These are phyloP conservation scores for Brasilioporus rufonigricans DNA, from an alignment of 768 basidiomycete genomes.

Conservation along the genomic window DNA sequence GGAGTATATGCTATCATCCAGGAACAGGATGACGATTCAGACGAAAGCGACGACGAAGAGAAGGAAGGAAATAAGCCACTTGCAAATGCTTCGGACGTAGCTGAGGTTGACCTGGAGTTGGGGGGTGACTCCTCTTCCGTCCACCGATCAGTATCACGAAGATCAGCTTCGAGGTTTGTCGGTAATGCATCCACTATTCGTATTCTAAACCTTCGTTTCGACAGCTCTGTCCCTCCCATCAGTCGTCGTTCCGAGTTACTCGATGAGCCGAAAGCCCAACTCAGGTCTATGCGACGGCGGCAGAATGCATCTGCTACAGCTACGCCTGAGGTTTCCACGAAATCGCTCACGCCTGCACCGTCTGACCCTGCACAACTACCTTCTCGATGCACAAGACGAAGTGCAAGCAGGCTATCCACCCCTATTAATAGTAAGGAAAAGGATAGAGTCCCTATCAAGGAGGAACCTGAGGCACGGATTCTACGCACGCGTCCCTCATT, in stretches of 20 bases:
- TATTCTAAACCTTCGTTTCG: slow-evolving; percentile 11
- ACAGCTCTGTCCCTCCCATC: slow-evolving; percentile 27
- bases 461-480: slow-evolving; percentile 47
- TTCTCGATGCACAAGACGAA: slow-evolving; percentile 30
- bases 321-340: slow-evolving; percentile 47
- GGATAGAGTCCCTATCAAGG: slow-evolving; percentile 44
- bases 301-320: slow-evolving; percentile 44
- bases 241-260: slow-evolving; percentile 28
- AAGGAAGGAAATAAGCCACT: slow-evolving; percentile 48
- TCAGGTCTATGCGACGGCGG: slow-evolving; percentile 55
- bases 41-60: slow-evolving; percentile 57
- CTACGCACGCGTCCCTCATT: slow-evolving; percentile 48
- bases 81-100: slow-evolving; percentile 45
- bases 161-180: slow-evolving; percentile 29
- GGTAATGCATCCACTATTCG: slow-evolving; percentile 1
- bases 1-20: slow-evolving; percentile 76
- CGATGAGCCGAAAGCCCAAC: slow-evolving; percentile 33
- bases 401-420: slow-evolving; percentile 32
- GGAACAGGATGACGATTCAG: slow-evolving; percentile 57
- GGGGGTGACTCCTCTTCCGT: slow-evolving; percentile 23
- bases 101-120: slow-evolving; percentile 54
- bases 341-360: slow-evolving; percentile 38
- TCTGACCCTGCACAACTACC: slow-evolving; percentile 25
- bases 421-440: slow-evolving; percentile 36
- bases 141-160: slow-evolving; percentile 22